Base-by-base conservation (phyloP, 441 rosid genomes). In the Adansonia gregorii region DNA sequence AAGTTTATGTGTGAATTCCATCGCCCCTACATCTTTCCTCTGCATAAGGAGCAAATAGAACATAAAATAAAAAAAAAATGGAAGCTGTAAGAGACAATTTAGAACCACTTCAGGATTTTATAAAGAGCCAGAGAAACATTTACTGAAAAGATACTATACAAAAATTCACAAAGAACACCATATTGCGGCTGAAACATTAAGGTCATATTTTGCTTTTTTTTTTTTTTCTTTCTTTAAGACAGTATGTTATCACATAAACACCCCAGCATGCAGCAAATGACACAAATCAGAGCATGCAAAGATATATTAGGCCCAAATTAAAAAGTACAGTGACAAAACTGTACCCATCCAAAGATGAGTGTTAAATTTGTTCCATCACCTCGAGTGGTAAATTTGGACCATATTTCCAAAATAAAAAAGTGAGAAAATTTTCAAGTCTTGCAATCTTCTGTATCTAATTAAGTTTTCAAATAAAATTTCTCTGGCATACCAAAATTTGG, bases 1-100 rank as follows among this genome's bases (percentile, higher is more conserved):
- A 80, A 90, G 74, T 1, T 83, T 86, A 78, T 92, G 97, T 7
- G 97, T 86, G 78, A 92, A 94, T 64, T 89, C 94, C 93, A 93
- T 87, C 41, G 97, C 97, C 70, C 87, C 85, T 59, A 56, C 80
- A 69, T 93, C 96, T 81, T 86, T 83, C 79, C 87, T 91, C 99
- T 96, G 90, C 71, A 79, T 82, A 83, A 74, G 65, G 48, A 72
- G 78, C 3, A 55, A 12, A 31, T 52, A 72, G 4, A 66, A 22
- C 8, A 63, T 31, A 63, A 17, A 46, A 35, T 3, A 35, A 35
- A 35, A 55, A 61, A 60, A 10, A 15, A 4, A n/a, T 19, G 55
- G 67, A 41, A 73, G 35, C 63, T 6, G 9, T 48, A 67, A 31
- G 48, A 35, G 49, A 54, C 27, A 31, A 19, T 67, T 45, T 54